Evolutionary conservation across 768 basidiomycete genomes (phyloP).

Genomic region (Pulveroboletus sp.): DNA sequence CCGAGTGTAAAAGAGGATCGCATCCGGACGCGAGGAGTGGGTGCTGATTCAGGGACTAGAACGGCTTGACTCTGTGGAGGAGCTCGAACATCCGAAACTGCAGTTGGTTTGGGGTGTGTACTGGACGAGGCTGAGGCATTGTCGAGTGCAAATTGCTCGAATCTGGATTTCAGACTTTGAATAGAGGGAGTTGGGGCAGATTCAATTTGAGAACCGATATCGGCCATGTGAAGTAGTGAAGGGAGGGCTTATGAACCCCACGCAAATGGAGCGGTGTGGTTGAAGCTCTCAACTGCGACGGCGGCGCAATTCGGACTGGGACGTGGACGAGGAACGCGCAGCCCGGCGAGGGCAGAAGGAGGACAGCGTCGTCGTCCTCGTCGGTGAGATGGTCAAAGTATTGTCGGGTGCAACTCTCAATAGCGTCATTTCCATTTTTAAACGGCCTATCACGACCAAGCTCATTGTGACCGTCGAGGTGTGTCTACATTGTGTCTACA

Average conservation of each 20-base stretch:
- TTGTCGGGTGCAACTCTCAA: constrained; percentile 1
- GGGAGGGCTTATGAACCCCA: background rate
- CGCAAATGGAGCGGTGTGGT: constrained; percentile 1
- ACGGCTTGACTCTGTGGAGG: constrained; percentile 10
- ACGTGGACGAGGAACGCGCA: background rate
- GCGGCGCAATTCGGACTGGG: background rate
- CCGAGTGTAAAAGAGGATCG: constrained; percentile 30
- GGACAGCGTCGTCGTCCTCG: constrained; percentile 7
- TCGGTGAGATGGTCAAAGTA: background rate
- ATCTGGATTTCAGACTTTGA: constrained; percentile 62
- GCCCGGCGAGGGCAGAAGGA: background rate
- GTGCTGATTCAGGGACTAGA: constrained; percentile 25
- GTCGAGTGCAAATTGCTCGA: constrained; percentile 59
- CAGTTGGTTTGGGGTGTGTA: background rate
- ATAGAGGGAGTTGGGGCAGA: constrained; percentile 57
- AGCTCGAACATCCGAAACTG: background rate
- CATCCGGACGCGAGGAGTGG: constrained; percentile 39
- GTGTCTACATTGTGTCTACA: no score
- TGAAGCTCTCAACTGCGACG: background rate
- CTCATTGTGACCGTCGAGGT: no score
- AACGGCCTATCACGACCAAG: no score
- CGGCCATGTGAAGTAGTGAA: constrained; percentile 10
- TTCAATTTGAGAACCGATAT: constrained; percentile 38
- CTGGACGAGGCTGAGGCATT: constrained; percentile 16
- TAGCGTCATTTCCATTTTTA: constrained; percentile 10